Conservation (phyloP, 2,329 filamentous ascomycete species). For the Diplodia sapinea region DNA sequence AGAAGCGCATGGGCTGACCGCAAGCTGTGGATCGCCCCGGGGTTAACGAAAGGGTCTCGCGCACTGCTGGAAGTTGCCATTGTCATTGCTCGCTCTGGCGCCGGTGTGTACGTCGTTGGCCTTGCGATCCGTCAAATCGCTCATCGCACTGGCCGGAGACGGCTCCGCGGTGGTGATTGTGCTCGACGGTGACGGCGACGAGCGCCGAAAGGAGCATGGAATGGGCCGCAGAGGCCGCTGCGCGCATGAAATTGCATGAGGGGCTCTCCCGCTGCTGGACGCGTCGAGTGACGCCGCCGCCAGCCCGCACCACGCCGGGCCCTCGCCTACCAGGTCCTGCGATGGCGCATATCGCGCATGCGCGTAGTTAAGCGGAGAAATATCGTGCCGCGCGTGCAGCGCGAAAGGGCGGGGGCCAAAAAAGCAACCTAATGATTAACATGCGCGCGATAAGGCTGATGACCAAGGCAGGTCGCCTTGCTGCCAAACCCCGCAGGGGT, state of each 20-base stretch:
- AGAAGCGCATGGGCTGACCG: not conserved
- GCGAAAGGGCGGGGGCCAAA: not conserved
- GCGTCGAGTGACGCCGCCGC: not conserved
- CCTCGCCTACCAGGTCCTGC: not conserved
- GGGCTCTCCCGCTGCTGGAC: not conserved
- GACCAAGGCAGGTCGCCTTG: not conserved
- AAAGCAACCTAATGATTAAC: not conserved
- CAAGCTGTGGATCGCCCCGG: not conserved
- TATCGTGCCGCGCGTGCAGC: conserved; percentile 1
- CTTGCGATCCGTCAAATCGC: not conserved
- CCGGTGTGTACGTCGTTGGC: not conserved
- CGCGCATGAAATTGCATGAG: conserved; percentile 13
- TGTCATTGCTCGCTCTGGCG: not conserved
- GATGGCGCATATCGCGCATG: conserved; percentile 20
- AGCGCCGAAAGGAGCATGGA: not conserved
- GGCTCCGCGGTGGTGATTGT: not conserved
- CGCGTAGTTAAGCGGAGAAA: conserved; percentile 1
- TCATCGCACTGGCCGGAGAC: not conserved
- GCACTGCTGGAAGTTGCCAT: conserved; percentile 20
- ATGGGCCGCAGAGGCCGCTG: conserved; percentile 1
- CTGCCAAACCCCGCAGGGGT: conserved; percentile 22
- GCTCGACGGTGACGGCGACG: not conserved
- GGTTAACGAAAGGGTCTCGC: not conserved
- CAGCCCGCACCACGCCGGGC: not conserved
- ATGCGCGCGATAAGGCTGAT: conserved; percentile 24